Base-by-base conservation (phyloP, 176 grass and related monocot species). In the Phragmites australis region DNA sequence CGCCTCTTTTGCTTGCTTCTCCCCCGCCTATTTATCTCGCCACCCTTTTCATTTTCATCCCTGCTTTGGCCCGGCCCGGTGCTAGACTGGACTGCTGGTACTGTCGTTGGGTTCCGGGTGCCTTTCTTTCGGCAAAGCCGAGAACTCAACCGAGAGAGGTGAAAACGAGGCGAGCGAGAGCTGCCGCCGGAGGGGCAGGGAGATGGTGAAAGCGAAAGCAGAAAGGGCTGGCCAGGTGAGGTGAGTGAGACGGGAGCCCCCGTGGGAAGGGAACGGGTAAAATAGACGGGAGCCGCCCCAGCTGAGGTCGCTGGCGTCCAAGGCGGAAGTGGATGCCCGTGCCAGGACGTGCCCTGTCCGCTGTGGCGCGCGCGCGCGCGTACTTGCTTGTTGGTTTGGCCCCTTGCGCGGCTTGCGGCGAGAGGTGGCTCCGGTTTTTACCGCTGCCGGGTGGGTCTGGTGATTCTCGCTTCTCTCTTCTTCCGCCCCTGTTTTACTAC, bases 101-200 rank as follows among this genome's bases (percentile, higher is more conserved):
- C 27, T 32, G 65, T 46, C 51, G 67, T 57, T 57, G 75, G 57
- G 74, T 84, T 90, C 25, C 76, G 54, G 51, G 74, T 49, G 79
- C 82, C 83, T 87, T 87, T 79, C 83, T 89, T 91, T 94, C 92
- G 81, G 87, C 74, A 89, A 84, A 58, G 67, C 81, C n/a, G 72
- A 49, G 76, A 78, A 49, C 30, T 14, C 8, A 11, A 50, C 53
- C 68, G 49, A 17, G 78, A n/a, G 48, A 22, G 6, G 42, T 44
- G 57, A 18, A 19, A 78, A 63, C 64, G 21, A 54, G 18, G 23
- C 1, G 5, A 37, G n/a, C n/a, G n/a, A n/a, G n/a, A n/a, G n/a
- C n/a, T n/a, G n/a, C 8, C 1, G 5, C 1, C 5, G 27, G 30
- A 30, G 29, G 47, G 27, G 75, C 43, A 49, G 26, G 40, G 46